Percentiles rank a stretch among this genome's conserved stretches.
Conservation (phyloP, 345 rosid genomes). For the Acer campestre region DNA sequence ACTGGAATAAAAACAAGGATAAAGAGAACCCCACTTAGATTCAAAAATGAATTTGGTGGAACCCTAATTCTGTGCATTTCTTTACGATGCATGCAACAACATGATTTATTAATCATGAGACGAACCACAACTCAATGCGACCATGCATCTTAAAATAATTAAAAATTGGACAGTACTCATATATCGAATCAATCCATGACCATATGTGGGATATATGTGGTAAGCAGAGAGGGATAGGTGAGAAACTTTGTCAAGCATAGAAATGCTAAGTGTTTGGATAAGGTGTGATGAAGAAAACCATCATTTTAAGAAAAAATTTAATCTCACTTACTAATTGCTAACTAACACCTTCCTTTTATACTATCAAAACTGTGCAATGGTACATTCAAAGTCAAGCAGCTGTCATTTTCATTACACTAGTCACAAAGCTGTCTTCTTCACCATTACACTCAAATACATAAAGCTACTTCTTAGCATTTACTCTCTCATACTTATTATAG, state of each 20-base stretch:
- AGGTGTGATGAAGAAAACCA: neutral
- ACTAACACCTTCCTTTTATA: neutral
- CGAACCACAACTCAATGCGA: slow-evolving; percentile 3
- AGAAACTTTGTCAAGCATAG: neutral
- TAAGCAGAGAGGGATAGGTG: neutral
- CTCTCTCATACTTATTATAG: neutral
- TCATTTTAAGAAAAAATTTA: neutral
- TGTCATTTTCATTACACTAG: neutral
- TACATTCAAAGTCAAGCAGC: slow-evolving; percentile 2
- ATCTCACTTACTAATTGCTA: neutral
- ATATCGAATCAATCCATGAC: neutral
- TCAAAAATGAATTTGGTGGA: neutral
- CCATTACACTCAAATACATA: neutral
- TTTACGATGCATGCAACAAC: neutral
- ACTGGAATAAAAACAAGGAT: neutral
- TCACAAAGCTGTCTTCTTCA: neutral
- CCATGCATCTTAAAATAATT: neutral
- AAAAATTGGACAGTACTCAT: neutral
- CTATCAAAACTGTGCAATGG: neutral
- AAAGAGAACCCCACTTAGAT: neutral
- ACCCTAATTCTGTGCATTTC: neutral
- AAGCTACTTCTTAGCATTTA: neutral
- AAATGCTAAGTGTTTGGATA: neutral
- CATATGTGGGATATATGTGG: neutral
- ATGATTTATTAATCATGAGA: neutral